Conservation (phyloP, 805 yeast genomes). For the Ogataea ramenticola region DNA sequence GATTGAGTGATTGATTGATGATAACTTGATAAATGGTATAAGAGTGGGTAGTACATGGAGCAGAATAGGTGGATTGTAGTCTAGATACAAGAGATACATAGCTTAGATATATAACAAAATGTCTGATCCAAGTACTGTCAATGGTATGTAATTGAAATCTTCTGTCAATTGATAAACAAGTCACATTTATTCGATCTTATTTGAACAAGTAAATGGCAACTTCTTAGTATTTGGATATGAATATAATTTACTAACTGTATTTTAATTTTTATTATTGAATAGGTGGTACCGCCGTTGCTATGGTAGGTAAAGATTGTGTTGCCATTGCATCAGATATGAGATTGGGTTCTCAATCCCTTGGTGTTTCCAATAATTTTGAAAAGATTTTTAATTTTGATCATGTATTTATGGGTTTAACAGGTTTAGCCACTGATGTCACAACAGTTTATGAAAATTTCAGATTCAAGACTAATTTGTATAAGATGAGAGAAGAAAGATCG, state of each 20-base stretch:
- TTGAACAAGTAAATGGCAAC: no score
- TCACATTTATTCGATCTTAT: no score
- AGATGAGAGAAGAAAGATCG: constrained; percentile 81
- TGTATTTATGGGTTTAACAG: constrained; percentile 87
- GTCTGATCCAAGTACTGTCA: constrained; percentile 77
- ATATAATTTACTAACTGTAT: no score
- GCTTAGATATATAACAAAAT: constrained; percentile 27
- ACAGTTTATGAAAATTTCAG: constrained; percentile 80
- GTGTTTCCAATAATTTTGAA: constrained; percentile 88
- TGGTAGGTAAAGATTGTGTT: constrained; percentile 97
- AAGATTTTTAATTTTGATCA: constrained; percentile 83
- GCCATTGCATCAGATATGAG: constrained; percentile 96
- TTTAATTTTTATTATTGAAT: neutral
- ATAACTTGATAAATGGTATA: neutral
- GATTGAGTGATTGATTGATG: no score
- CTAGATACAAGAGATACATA: no score
- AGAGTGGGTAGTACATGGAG: no score
- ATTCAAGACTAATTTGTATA: constrained; percentile 80
- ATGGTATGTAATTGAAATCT: constrained; percentile 44
- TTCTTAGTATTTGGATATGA: neutral
- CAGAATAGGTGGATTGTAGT: no score
- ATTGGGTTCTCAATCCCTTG: constrained; percentile 88
- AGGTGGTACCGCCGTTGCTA: constrained; percentile 97
- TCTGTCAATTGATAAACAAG: no score
- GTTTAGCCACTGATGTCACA: constrained; percentile 88